Evolutionary conservation across 2,329 filamentous ascomycete genomes (phyloP), one percentile per base, ranked within the genome.

Genomic region (Teratosphaeria epicoccoides): DNA sequence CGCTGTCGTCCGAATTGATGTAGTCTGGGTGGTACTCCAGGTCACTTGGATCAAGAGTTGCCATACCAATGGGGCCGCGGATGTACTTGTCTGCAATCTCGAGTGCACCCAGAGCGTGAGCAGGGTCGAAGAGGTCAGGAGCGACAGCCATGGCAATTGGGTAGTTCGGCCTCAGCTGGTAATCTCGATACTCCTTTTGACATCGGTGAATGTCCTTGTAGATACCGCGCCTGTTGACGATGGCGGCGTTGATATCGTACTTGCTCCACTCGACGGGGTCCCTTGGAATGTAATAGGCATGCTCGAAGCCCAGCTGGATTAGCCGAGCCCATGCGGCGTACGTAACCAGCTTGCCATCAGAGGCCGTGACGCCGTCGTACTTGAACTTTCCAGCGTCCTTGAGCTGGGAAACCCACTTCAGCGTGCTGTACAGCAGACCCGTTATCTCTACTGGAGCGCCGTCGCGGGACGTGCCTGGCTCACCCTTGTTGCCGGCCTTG

Each of bases 131-230:
- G 12, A 98, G 80, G 24, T 88, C 85, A 0, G 93, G 88, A 0
- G 94, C 90, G 0, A 94, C 91, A 1, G 85, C 82, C 93, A 98
- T 97, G 60, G 91, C 88, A 58, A 98, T 91, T 26, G 90, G 80
- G 72, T 94, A 97, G 72, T 98, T 98, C 55, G 87, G 78, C 23
- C 93, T 87, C 43, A 98, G 80, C 68, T 98, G 93, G 71, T 98
- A 98, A 71, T 98, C 93, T 66, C 97, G 89, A 65, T 94, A 96
- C 67, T 93, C 88, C 70, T 96, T 97, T 57, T 88, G 88, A 46
- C 89, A 94, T 59, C 80, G 83, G 77, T 96, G 96, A 17, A 97
- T 73, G 67, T 98, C 93, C 73, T 98, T 98, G 81, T 98, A 98
- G 65, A 98, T 94, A 55, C 93, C 94, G 22, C 90, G 83, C 47